phyloP scores from a whole-genome alignment of 2,329 filamentous ascomycete genomes.

The Diaporthe vexans region DNA sequence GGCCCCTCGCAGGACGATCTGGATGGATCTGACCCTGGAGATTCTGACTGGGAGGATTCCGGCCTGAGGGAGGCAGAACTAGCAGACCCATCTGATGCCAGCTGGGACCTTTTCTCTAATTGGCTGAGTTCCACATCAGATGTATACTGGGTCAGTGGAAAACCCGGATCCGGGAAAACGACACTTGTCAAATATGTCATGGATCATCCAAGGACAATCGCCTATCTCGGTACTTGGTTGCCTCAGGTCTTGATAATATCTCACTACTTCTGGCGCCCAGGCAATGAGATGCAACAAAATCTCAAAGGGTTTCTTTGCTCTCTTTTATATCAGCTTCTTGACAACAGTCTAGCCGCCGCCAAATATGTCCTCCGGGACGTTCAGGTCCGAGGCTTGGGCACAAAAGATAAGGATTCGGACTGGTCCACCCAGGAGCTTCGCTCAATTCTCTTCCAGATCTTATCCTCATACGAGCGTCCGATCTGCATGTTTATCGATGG shows the following conservation, averaged over 20 bases:
- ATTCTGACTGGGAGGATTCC: not conserved
- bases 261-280: constrained; percentile 52
- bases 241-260: constrained; percentile 39
- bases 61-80: not conserved
- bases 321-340: constrained; percentile 44
- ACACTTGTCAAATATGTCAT: constrained; percentile 51
- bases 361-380: not conserved
- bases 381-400: not conserved
- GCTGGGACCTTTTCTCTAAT: constrained; percentile 28
- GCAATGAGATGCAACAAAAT: constrained; percentile 46
- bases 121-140: constrained; percentile 20
- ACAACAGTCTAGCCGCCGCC: not conserved
- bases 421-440: constrained; percentile 40
- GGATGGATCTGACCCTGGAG: not conserved
- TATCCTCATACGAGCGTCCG: not conserved
- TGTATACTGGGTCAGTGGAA: constrained; percentile 51
- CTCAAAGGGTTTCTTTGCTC: constrained; percentile 47
- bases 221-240: constrained; percentile 45
- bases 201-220: constrained; percentile 38
- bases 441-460: not conserved
- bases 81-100: not conserved
- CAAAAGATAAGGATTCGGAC: constrained; percentile 39
- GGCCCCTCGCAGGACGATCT: not conserved
- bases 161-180: constrained; percentile 52
- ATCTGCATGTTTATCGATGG: constrained; percentile 44